These are phyloP conservation scores for Delitschia confertaspora DNA, from an alignment of 495 filamentous ascomycete genomes.

Conservation along the genomic window DNA sequence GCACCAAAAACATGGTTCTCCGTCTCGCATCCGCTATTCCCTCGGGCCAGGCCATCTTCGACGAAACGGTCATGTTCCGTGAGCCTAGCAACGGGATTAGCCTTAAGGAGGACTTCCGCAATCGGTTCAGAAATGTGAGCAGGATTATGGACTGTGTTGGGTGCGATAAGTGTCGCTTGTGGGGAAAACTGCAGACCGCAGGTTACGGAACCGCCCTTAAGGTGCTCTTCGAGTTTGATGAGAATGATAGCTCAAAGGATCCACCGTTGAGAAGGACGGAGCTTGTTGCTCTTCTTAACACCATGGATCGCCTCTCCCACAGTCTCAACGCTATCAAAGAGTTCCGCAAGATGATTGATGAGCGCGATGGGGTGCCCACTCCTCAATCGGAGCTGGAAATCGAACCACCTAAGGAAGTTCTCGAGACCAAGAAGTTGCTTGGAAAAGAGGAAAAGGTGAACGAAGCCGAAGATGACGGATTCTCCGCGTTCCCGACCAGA, in stretches of 20 bases:
- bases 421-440: slow-evolving; percentile 16
- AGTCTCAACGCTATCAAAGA: slow-evolving; percentile 63
- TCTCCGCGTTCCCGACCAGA: slow-evolving; percentile 32
- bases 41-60: slow-evolving; percentile 69
- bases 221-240: slow-evolving; percentile 90
- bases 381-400: not conserved
- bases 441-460: slow-evolving; percentile 31
- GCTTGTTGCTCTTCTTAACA: slow-evolving; percentile 89
- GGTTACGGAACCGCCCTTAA: slow-evolving; percentile 94
- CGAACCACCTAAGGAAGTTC: slow-evolving; percentile 2
- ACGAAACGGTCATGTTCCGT: slow-evolving; percentile 90
- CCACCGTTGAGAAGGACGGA: slow-evolving; percentile 79
- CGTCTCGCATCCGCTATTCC: slow-evolving; percentile 59
- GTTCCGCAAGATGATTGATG: slow-evolving; percentile 64
- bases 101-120: slow-evolving; percentile 94
- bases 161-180: slow-evolving; percentile 95
- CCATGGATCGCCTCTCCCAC: slow-evolving; percentile 73
- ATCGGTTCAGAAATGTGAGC: slow-evolving; percentile 92
- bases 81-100: slow-evolving; percentile 53
- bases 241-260: slow-evolving; percentile 57
- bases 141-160: slow-evolving; percentile 98
- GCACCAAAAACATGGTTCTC: slow-evolving; percentile 71
- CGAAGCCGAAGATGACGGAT: slow-evolving; percentile 35
- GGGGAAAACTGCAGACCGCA: slow-evolving; percentile 95
- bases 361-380: slow-evolving; percentile 34